Evolutionary conservation across 2,329 filamentous ascomycete genomes (phyloP), one percentile per base, ranked within the genome.

Genomic region (Leptographium wingfieldii): DNA sequence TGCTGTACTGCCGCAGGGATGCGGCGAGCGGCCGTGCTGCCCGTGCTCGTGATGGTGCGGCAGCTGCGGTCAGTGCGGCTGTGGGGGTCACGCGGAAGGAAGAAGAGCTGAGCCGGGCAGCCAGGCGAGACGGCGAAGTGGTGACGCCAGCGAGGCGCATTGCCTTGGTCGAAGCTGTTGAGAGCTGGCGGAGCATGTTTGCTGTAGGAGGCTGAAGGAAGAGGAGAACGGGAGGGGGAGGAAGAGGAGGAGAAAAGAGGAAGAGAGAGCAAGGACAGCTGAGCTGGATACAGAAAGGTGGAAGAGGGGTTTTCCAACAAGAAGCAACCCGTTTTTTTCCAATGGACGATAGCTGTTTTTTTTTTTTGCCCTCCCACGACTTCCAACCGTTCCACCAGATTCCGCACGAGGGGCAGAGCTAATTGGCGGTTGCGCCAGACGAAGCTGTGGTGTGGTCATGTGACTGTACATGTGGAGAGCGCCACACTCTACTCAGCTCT

Each of bases 1-100:
- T 67, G 69, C 78, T 79, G 68, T 79, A 80, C 76, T 76, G 80
- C 52, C 61, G 60, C n/a, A 54, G 7, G 14, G 56, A 16, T 7
- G 49, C 22, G 14, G 49, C 16, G 2, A 38, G 29, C 1, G 57
- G 38, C 19, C 33, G 38, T 29, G 52, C 31, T 31, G 40, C 22
- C 27, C 11, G 5, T 55, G 57, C 25, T 40, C 12, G 38, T 40
- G 38, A 40, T 33, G 52, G 27, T 2, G 43, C 27, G 1, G 51
- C 10, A 2, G 49, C 35, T 43, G 48, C 49, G 1, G 7, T n/a
- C 11, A 25, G 22, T 22, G 56, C 22, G n/a, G 48, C 9, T 55
- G 38, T 40, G 38, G 38, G 38, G 3, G 14, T 5, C 14, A 40
- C 14, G 38, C 38, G 38, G 53, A 52, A n/a, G 19, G n/a, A 27